Evolutionary conservation across 108 stramenopile genomes (phyloP).

Genomic region (Nannochloropsis salina): DNA sequence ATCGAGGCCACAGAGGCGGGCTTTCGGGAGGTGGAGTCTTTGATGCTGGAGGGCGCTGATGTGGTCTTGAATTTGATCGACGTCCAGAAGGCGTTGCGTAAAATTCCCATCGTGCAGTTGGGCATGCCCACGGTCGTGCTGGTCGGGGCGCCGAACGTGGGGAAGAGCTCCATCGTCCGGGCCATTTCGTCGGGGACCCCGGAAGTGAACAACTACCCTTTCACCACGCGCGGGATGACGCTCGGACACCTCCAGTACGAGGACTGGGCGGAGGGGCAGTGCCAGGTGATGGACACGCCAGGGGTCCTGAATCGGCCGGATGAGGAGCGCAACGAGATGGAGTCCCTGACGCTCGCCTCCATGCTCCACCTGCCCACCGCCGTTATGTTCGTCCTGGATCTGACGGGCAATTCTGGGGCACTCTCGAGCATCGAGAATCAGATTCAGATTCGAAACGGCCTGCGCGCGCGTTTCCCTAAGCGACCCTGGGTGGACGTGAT

Average conservation of each 20-base stretch:
- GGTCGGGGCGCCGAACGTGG: constrained; percentile 92
- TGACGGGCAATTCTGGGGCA: constrained; percentile 78
- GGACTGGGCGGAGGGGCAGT: constrained; percentile 22
- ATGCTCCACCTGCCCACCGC: constrained; percentile 91
- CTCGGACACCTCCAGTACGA: constrained; percentile 71
- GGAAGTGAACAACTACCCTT: constrained; percentile 93
- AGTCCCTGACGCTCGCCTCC: constrained; percentile 84
- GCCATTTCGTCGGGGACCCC: constrained; percentile 81
- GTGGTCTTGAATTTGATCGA: constrained; percentile 65
- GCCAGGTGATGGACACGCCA: constrained; percentile 86
- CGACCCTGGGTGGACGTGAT: constrained; percentile 96
- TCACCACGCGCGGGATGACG: constrained; percentile 92
- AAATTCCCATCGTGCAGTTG: constrained; percentile 75
- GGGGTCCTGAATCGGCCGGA: constrained; percentile 75
- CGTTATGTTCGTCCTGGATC: constrained; percentile 94
- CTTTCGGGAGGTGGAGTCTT: constrained; percentile 53
- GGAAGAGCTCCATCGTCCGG: constrained; percentile 83
- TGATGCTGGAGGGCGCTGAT: constrained; percentile 62
- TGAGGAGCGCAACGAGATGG: constrained; percentile 85
- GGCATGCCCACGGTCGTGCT: constrained; percentile 84
- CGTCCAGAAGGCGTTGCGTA: constrained; percentile 69
- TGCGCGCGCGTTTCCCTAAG: constrained; percentile 71
- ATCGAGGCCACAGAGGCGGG: constrained; percentile 60
- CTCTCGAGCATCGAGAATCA: constrained; percentile 66
- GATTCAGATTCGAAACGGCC: constrained; percentile 69